phyloP scores from a whole-genome alignment of 164 flowering plant genomes.

The Nymphaea thermarum region DNA sequence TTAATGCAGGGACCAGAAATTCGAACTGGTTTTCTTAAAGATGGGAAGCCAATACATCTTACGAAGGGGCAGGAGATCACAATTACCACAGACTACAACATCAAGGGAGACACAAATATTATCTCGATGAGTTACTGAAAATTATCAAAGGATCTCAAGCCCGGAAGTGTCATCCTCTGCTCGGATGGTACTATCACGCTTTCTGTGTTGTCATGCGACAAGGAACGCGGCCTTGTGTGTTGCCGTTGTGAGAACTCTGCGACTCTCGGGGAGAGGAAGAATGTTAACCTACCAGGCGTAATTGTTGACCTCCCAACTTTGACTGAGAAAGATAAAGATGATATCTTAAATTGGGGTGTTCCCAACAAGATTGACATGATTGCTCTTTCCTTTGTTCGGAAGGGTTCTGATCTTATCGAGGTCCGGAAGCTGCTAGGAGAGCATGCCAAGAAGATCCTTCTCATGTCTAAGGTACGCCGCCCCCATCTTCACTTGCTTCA shows the following conservation, averaged over 20 bases:
- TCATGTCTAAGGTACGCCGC: slow-evolving; percentile 33
- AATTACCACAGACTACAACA: slow-evolving; percentile 64
- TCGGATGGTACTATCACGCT: slow-evolving; percentile 76
- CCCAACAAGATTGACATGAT: slow-evolving; percentile 30
- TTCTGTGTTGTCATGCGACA: slow-evolving; percentile 53
- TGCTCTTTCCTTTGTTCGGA: slow-evolving; percentile 35
- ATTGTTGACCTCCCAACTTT: slow-evolving; percentile 83
- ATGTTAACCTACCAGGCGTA: slow-evolving; percentile 85
- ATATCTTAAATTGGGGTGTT: slow-evolving; percentile 32
- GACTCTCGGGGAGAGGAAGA: slow-evolving; percentile 78
- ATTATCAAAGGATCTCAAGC: slow-evolving; percentile 59
- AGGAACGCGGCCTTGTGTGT: slow-evolving; percentile 38
- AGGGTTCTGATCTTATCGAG: slow-evolving; percentile 37
- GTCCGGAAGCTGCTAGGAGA: slow-evolving; percentile 28
- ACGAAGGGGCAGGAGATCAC: slow-evolving; percentile 67
- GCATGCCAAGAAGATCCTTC: slow-evolving; percentile 29
- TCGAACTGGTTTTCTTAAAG: slow-evolving; percentile 82
- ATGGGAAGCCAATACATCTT: slow-evolving; percentile 57
- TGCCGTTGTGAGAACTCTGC: slow-evolving; percentile 89
- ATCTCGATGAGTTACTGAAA: slow-evolving; percentile 86
- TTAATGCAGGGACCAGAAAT: slow-evolving; percentile 72
- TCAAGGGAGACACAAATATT: slow-evolving; percentile 60
- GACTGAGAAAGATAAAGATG: slow-evolving; percentile 80
- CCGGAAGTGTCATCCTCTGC: slow-evolving; percentile 55
- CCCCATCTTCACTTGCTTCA: too few relatives aligned